Base-by-base conservation (phyloP, 805 yeast genomes). In the Myxozyma vanderwaltii region DNA sequence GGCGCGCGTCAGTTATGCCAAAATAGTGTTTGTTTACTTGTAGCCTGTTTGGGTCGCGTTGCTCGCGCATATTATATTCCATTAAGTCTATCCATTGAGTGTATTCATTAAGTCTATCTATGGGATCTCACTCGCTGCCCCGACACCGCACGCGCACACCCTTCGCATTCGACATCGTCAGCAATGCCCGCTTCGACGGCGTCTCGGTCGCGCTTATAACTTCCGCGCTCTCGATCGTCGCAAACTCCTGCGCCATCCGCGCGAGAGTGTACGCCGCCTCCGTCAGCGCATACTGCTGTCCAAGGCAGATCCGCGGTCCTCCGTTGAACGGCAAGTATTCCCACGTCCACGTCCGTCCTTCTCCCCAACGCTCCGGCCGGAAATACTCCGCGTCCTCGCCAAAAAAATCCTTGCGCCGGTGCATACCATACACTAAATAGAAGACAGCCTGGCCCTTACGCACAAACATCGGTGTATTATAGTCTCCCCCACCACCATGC, bases 271-370 rank as follows among this genome's bases (percentile, higher is more conserved):
- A 80, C 17, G 79, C 72, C 10, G 81, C 80, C 69, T 80, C 83
- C 23, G 82, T 79, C 23, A 81, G 74, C 4, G 84, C 84, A 69
- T 79, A 80, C 69, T 81, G 83, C 71, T 81, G 83, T 39, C 84
- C 84, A 55, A 81, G 71, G 68, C 84, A 81, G 59, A 80, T 79
- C 61, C 84, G 70, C 21, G 84, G 83, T 7, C 84, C 84, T 47
- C 83, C 84, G 64, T 80, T 79, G 71, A 80, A 80, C 24, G 83
- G 83, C 38, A 80, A 68, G 68, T 76, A 80, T 33, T 77, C 79
- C 82, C 83, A 80, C 6, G 36, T 45, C 74, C 84, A 70, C 33
- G 72, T 70, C 39, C 68, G 69, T 36, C 66, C 61, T 26, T 41
- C 49, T 57, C 72, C 74, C 84, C 84, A 81, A 57, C 84, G 73